Base-by-base conservation (phyloP, 495 filamentous ascomycete species). In the Diplogelasinospora grovesii region DNA sequence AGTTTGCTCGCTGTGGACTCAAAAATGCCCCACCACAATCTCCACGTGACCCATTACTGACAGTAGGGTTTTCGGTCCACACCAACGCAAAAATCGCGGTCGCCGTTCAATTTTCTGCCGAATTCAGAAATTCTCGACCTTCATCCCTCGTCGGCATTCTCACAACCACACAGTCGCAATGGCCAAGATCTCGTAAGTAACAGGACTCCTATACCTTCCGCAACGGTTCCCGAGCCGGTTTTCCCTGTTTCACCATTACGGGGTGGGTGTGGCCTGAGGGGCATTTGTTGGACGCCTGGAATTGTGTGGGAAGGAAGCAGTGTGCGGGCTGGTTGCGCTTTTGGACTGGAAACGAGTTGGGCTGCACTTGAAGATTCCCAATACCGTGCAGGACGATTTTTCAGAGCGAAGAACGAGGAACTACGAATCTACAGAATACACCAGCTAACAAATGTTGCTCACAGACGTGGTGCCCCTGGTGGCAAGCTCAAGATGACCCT, bases 401-500 rank as follows among this genome's bases (percentile, higher is more conserved):
- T n/a, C n/a, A n/a, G n/a, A n/a, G n/a, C n/a, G n/a, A n/a, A n/a
- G n/a, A n/a, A n/a, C n/a, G n/a, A n/a, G n/a, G n/a, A n/a, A n/a
- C n/a, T n/a, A n/a, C n/a, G n/a, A n/a, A n/a, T n/a, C 10, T 15
- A 11, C 23, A 9, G 41, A 21, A 27, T 15, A 23, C 16, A 14
- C 13, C 14, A n/a, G 49, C 58, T 64, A 43, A 64, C 50, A n/a
- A 31, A 18, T 7, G 28, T 30, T 20, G 15, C 38, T 16, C 29
- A 46, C 42, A 78, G 89, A 61, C 86, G 86, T 77, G 85, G 84
- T 84, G 83, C 85, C 77, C 80, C 89, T 55, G 93, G 92, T 78
- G 94, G 94, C 85, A 98, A 98, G 85, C 82, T 98, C 52, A 98
- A 95, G 83, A 98, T 98, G 92, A 95, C 92, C 66, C 87, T 98